phyloP scores from a whole-genome alignment of 495 filamentous ascomycete genomes.

The Neurospora tetrasperma region DNA sequence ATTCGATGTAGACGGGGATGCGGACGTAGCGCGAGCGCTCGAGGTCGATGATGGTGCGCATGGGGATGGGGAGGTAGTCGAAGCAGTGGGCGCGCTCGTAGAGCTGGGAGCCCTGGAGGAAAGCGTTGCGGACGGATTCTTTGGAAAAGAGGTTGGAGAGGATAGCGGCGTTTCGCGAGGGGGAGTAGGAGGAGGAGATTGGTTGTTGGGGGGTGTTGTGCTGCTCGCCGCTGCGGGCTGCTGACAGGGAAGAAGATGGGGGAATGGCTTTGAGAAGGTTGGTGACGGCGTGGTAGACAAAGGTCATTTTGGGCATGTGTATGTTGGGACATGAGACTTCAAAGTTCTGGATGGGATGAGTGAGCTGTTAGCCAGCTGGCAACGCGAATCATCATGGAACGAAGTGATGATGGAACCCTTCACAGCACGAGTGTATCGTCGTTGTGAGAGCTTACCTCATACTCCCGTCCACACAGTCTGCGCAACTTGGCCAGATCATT shows the following conservation, averaged over 20 bases:
- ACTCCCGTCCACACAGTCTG: neutral
- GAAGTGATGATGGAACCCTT: neutral
- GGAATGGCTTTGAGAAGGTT: slow-evolving; percentile 19
- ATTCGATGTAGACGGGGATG: slow-evolving; percentile 20
- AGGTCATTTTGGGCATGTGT: slow-evolving; percentile 8
- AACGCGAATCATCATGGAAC: neutral
- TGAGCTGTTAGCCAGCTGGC: neutral
- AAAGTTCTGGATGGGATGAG: neutral
- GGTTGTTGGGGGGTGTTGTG: slow-evolving; percentile 7
- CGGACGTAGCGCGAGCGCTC: slow-evolving; percentile 35
- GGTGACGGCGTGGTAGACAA: slow-evolving; percentile 28
- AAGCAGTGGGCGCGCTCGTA: slow-evolving; percentile 34
- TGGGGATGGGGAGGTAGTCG: neutral
- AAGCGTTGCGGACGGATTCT: slow-evolving; percentile 30
- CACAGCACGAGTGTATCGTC: neutral
- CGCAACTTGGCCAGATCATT: slow-evolving; percentile 31
- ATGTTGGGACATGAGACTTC: neutral
- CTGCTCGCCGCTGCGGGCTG: slow-evolving; percentile 13
- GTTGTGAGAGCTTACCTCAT: neutral
- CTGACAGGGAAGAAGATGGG: neutral
- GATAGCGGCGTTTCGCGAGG: slow-evolving; percentile 37
- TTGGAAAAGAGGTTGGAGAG: slow-evolving; percentile 32
- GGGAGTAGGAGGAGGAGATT: slow-evolving; percentile 11
- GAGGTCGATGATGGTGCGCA: neutral
- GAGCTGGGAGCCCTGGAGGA: slow-evolving; percentile 43